Evolutionary conservation across 2,329 filamentous ascomycete genomes (phyloP), one percentile per base, ranked within the genome.

Genomic region (Colletotrichum eremochloae): DNA sequence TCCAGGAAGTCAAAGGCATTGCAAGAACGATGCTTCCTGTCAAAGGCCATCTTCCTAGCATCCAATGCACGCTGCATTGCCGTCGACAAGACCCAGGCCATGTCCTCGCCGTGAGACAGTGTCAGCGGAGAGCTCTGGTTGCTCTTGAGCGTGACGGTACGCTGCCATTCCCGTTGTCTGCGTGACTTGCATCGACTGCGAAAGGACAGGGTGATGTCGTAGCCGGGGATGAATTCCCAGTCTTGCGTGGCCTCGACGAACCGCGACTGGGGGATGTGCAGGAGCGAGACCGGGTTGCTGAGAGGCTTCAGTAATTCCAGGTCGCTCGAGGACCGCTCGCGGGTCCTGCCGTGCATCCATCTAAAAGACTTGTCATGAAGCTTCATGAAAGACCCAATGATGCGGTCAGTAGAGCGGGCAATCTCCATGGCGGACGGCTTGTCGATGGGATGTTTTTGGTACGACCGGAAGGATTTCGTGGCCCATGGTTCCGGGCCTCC

Each of bases 181-280:
- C 79, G 79, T 36, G 78, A 77, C 53, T 80, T 78, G 67, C 81
- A 83, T 66, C 80, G 81, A 74, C 84, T 86, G 53, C 81, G 82
- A 72, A 89, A 81, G 24, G 80, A 80, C 46, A 89, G 76, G 42
- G 83, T 81, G 52, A 89, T 81, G 12, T 81, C 81, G 76, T 86
- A 89, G n/a, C 87, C 87, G 5, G 87, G 85, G 3, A 84, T 76
- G 40, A 82, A 81, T 71, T 86, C 83, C 73, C 86, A 88, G 9
- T 78, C 74, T 72, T 87, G 85, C 0, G 81, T 78, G n/a, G 81
- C 78, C 57, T 86, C 83, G 42, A 84, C 76, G 75, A 86, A 87
- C 46, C 79, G 80, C 36, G 81, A 80, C 33, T 80, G 81, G 11
- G 87, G 87, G 31, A 89, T 80, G 72, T 85, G 87, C 42, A 79